Conservation (phyloP, 768 basidiomycete species). For the Leccinum aurantiacum region DNA sequence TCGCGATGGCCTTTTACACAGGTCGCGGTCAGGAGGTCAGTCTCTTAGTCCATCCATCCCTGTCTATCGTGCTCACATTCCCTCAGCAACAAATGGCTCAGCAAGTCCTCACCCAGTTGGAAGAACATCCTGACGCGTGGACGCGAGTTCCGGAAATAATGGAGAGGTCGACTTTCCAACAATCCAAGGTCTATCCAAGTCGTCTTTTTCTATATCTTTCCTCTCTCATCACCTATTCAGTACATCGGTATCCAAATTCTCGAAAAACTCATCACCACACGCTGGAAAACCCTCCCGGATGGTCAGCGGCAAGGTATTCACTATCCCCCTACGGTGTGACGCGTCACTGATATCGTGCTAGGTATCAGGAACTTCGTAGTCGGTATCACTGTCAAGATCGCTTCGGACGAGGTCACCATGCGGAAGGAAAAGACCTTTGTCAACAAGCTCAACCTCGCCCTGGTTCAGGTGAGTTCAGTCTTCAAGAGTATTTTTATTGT, state of each 20-base stretch:
- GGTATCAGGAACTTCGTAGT: conserved; percentile 98
- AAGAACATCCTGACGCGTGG: conserved; percentile 97
- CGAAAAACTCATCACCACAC: conserved; percentile 89
- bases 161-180: conserved; percentile 78
- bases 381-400: conserved; percentile 86
- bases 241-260: conserved; percentile 97
- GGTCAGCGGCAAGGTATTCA: conserved; percentile 83
- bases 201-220: not conserved
- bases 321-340: conserved; percentile 1
- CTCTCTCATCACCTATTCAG: conserved; percentile 41
- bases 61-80: conserved; percentile 9
- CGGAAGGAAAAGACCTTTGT: conserved; percentile 92
- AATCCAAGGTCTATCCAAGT: conserved; percentile 65
- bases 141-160: conserved; percentile 94
- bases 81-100: conserved; percentile 92
- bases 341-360: conserved; percentile 26
- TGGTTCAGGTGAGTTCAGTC: conserved; percentile 72
- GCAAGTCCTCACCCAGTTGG: conserved; percentile 90
- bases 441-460: conserved; percentile 94
- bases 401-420: conserved; percentile 86
- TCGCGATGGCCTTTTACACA: conserved; percentile 90
- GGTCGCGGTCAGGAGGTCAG: conserved; percentile 80
- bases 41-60: conserved; percentile 8
- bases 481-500: not conserved
- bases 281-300: conserved; percentile 95